These are phyloP conservation scores for Pseudozyma sp. DNA, from an alignment of 1,284 basidiomycete genomes.

Conservation along the genomic window DNA sequence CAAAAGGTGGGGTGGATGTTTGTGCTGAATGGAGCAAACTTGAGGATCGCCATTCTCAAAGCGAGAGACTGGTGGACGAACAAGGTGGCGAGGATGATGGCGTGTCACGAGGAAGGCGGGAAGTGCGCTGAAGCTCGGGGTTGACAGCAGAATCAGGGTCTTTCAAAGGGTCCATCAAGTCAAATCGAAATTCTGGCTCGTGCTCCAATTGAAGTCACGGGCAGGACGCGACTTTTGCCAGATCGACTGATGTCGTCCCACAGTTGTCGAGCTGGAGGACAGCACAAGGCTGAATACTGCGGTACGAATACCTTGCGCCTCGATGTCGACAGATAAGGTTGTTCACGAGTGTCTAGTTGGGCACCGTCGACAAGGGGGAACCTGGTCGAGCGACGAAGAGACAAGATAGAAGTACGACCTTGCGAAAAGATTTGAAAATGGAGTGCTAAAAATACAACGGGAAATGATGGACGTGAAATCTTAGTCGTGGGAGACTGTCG, in stretches of 20 bases:
- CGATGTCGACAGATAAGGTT: too few relatives aligned
- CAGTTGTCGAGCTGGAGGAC: too few relatives aligned
- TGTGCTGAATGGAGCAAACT: conserved; percentile 88
- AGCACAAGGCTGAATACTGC: too few relatives aligned
- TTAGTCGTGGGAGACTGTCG: too few relatives aligned
- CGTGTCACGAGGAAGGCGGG: conserved; percentile 2
- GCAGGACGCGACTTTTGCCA: too few relatives aligned
- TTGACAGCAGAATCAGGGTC: conserved; percentile 13
- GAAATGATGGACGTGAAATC: conserved; percentile 9
- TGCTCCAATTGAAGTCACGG: conserved; percentile 1
- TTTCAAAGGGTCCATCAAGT: conserved; percentile 21
- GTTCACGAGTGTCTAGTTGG: too few relatives aligned
- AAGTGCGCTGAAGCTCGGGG: background rate
- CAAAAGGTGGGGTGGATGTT: conserved; percentile 91
- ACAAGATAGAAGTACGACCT: background rate
- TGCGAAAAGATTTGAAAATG: background rate
- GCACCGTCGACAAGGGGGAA: too few relatives aligned
- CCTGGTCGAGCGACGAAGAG: background rate
- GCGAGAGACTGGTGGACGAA: too few relatives aligned
- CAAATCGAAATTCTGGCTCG: conserved; percentile 11
- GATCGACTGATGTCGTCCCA: too few relatives aligned
- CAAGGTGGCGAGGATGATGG: conserved; percentile 5
- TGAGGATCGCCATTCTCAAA: conserved; percentile 71
- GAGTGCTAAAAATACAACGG: conserved; percentile 36
- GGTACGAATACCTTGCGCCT: too few relatives aligned